Conservation (phyloP, 2,329 filamentous ascomycete species). For the Clonostachys sp. region DNA sequence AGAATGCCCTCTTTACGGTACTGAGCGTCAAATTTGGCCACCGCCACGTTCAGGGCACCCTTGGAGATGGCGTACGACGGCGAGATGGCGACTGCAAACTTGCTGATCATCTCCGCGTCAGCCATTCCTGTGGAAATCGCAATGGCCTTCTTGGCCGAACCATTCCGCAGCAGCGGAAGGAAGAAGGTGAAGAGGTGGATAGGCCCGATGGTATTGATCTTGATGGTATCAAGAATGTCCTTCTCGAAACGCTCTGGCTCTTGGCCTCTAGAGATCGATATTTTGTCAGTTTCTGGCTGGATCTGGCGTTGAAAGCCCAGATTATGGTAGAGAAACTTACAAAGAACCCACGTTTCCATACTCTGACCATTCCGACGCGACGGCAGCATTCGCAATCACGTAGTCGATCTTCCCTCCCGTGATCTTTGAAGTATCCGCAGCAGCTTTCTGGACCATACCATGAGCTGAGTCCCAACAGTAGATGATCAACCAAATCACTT, state of each 20-base stretch:
- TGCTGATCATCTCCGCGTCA: conserved; percentile 33
- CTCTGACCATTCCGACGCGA: too few species aligned
- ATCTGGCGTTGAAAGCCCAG: too few species aligned
- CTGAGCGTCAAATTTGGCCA: conserved; percentile 44
- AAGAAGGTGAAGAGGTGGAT: conserved; percentile 46
- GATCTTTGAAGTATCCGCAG: conserved; percentile 8
- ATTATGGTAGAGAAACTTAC: too few species aligned
- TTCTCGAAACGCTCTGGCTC: conserved; percentile 1
- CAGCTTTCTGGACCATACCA: not conserved
- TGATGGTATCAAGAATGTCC: conserved; percentile 14
- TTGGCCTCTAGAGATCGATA: not conserved
- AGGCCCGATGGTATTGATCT: conserved; percentile 44
- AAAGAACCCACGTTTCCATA: too few species aligned
- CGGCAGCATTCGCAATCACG: conserved; percentile 67
- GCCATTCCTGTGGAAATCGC: conserved; percentile 39
- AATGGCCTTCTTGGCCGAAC: conserved; percentile 46
- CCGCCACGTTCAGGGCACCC: conserved; percentile 41
- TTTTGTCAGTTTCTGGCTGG: not conserved
- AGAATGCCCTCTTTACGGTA: conserved; percentile 42
- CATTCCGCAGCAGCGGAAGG: conserved; percentile 42
- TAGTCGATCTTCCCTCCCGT: conserved; percentile 37
- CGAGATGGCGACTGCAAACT: conserved; percentile 23
- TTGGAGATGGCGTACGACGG: conserved; percentile 40
- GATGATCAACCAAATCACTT: not conserved
- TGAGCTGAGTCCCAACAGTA: not conserved